Evolutionary conservation across 805 yeast species (phyloP).

Genomic region (Candida sanyiensis): DNA sequence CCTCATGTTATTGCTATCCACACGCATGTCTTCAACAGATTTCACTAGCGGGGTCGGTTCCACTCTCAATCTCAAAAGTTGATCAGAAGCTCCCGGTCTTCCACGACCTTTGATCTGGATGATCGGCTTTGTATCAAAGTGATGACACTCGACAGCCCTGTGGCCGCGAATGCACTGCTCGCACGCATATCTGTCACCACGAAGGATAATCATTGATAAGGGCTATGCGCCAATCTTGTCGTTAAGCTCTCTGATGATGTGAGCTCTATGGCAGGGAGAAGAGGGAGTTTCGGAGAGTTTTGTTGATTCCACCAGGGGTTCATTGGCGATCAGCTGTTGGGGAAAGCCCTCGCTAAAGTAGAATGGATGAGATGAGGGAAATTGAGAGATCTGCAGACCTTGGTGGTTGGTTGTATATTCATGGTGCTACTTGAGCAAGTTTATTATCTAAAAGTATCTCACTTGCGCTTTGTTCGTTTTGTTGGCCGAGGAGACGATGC

Average conservation of each 20-base stretch:
- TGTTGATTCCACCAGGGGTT: no score
- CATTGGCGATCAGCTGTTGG: no score
- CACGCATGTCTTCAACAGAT: slow-evolving; percentile 8
- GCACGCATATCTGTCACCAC: slow-evolving; percentile 77
- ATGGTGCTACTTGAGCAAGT: no score
- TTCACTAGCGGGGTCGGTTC: slow-evolving; percentile 6
- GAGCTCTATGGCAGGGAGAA: background rate
- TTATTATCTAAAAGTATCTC: no score
- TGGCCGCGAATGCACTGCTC: slow-evolving; percentile 89
- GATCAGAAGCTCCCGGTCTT: slow-evolving; percentile 50
- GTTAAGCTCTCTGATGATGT: background rate
- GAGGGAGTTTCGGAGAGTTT: no score
- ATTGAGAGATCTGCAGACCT: no score
- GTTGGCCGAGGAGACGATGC: no score
- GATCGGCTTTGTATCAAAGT: slow-evolving; percentile 69
- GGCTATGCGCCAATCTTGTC: background rate
- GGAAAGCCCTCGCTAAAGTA: no score
- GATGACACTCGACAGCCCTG: slow-evolving; percentile 80
- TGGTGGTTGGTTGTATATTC: no score
- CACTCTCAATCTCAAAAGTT: slow-evolving; percentile 12
- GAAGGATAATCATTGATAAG: slow-evolving; percentile 62
- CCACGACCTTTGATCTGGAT: slow-evolving; percentile 86
- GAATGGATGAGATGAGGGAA: no score
- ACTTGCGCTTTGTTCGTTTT: no score
- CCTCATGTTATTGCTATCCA: slow-evolving; percentile 13